These are phyloP conservation scores for Xylaria telfairii DNA, from an alignment of 495 filamentous ascomycete genomes.

Conservation along the genomic window DNA sequence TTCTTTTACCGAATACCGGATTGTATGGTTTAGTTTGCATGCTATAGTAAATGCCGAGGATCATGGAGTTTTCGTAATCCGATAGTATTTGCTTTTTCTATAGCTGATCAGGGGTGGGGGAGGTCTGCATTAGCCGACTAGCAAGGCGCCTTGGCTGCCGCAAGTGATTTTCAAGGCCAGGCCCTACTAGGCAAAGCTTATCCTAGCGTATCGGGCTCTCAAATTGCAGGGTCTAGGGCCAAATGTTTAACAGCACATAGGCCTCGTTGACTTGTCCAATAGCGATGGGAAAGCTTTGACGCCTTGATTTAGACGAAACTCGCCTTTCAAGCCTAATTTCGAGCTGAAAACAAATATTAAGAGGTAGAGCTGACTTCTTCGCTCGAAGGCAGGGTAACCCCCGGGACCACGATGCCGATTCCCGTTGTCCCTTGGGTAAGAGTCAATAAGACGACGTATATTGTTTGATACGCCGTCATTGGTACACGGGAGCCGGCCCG, in stretches of 20 bases:
- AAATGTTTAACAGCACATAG: slow-evolving; percentile 16
- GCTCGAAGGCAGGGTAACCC: neutral
- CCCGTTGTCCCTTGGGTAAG: neutral
- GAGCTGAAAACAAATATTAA: neutral
- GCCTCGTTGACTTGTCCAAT: slow-evolving; percentile 18
- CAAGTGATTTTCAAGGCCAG: slow-evolving; percentile 19
- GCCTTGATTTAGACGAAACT: neutral
- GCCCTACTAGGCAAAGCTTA: slow-evolving; percentile 17
- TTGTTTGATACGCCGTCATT: slow-evolving; percentile 7
- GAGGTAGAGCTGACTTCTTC: neutral
- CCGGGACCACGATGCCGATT: neutral
- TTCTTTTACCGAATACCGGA: slow-evolving; percentile 19
- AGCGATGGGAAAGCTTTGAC: neutral
- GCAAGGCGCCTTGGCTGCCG: slow-evolving; percentile 19
- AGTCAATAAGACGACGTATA: slow-evolving; percentile 6
- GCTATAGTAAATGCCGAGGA: slow-evolving; percentile 5
- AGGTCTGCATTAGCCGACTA: slow-evolving; percentile 26
- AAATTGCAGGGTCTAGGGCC: slow-evolving; percentile 21
- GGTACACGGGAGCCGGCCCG: neutral
- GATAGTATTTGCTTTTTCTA: slow-evolving; percentile 20
- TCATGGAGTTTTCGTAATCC: slow-evolving; percentile 24
- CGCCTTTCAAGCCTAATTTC: neutral
- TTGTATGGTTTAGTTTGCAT: slow-evolving; percentile 17
- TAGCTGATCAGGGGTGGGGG: slow-evolving; percentile 24
- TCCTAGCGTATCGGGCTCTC: slow-evolving; percentile 3